A percentile compares a stretch with the other conserved stretches of the same genome.
These are phyloP conservation scores for Nematodospora valgi DNA, from an alignment of 805 yeast genomes.

Conservation along the genomic window DNA sequence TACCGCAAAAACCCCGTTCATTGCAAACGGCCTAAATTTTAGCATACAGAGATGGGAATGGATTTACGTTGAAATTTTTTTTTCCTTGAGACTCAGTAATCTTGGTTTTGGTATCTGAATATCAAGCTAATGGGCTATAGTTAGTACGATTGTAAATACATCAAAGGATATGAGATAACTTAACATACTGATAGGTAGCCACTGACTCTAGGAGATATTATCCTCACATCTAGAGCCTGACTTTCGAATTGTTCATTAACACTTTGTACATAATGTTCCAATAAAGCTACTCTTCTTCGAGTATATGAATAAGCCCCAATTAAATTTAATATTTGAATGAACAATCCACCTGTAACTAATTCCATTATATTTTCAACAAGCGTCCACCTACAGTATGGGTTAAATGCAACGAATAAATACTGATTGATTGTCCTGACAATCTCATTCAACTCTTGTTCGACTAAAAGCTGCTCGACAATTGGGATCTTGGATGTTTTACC, in stretches of 20 bases:
- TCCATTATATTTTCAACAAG: constrained; percentile 40
- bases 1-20: constrained; percentile 94
- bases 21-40: constrained; percentile 20
- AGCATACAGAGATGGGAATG: constrained; percentile 7
- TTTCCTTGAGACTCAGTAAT: constrained; percentile 2
- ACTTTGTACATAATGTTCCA: constrained; percentile 35
- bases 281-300: constrained; percentile 26
- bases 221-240: constrained; percentile 22
- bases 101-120: constrained; percentile 43
- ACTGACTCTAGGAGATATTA: constrained; percentile 50
- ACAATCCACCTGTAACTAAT: constrained; percentile 35
- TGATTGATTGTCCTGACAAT: constrained; percentile 47
- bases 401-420: constrained; percentile 36
- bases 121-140: constrained; percentile 35
- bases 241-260: constrained; percentile 15
- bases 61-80: constrained; percentile 2
- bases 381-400: constrained; percentile 24
- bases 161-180: too few relatives aligned
- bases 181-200: constrained; percentile 42
- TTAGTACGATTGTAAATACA: neutral
- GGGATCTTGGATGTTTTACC: constrained; percentile 55
- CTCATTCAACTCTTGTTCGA: constrained; percentile 32
- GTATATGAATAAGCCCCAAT: constrained; percentile 17
- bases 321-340: constrained; percentile 18
- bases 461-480: constrained; percentile 24